Conservation (phyloP, 1,139 yeast species). For the Pichia sp. region DNA sequence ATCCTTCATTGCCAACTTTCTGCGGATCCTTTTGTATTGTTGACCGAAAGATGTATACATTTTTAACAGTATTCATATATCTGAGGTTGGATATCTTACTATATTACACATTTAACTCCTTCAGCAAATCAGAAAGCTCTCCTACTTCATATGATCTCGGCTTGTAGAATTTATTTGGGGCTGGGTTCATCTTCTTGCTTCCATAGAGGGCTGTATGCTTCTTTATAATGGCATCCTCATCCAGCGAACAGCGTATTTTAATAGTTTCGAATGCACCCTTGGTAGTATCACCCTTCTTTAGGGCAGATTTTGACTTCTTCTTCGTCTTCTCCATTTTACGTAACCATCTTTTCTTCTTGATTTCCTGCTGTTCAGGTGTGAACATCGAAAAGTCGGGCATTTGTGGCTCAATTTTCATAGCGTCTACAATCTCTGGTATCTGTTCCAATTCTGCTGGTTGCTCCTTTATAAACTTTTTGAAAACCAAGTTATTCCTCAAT, state of each 20-base stretch:
- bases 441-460: neutral
- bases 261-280: neutral
- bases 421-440: too few relatives aligned
- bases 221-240: slow-evolving; percentile 6
- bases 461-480: too few relatives aligned
- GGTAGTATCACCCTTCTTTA: neutral
- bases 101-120: slow-evolving; percentile 9
- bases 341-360: slow-evolving; percentile 5
- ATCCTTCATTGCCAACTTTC: too few relatives aligned
- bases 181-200: slow-evolving; percentile 7
- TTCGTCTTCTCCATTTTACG: slow-evolving; percentile 2
- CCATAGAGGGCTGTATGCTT: slow-evolving; percentile 4
- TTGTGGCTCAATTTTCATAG: too few relatives aligned
- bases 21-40: too few relatives aligned
- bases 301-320: slow-evolving; percentile 2
- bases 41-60: neutral
- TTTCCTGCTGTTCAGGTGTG: slow-evolving; percentile 4
- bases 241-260: slow-evolving; percentile 12
- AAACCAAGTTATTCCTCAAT: slow-evolving; percentile 16
- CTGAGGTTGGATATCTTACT: too few relatives aligned
- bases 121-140: slow-evolving; percentile 4
- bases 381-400: slow-evolving; percentile 7
- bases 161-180: slow-evolving; percentile 12
- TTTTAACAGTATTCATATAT: too few relatives aligned
- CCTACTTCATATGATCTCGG: slow-evolving; percentile 9